Evolutionary conservation across 2,329 filamentous ascomycete genomes (phyloP).

Genomic region (Zymoseptoria crescenta): DNA sequence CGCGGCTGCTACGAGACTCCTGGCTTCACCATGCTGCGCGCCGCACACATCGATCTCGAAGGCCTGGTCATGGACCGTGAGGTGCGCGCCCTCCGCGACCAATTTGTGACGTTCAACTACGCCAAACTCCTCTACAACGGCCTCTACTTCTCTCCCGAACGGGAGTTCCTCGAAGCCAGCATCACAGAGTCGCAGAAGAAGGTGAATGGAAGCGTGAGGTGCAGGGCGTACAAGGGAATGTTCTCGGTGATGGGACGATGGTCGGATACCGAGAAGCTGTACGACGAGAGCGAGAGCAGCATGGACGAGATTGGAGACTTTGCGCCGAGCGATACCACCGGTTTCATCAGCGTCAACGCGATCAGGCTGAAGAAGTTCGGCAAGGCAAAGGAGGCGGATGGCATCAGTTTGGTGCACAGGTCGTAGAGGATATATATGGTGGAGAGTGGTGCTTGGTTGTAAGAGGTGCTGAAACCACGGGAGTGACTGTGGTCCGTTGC

Average conservation of each 20-base stretch:
- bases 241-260: slow-evolving; percentile 53
- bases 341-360: slow-evolving; percentile 63
- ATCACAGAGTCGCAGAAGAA: slow-evolving; percentile 53
- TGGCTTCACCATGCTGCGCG: slow-evolving; percentile 48
- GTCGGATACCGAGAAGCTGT: slow-evolving; percentile 61
- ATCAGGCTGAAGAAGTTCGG: slow-evolving; percentile 46
- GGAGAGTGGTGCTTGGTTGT: too few relatives aligned
- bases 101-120: slow-evolving; percentile 60
- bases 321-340: slow-evolving; percentile 56
- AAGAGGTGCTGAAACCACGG: too few relatives aligned
- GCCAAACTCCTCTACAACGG: slow-evolving; percentile 55
- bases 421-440: background rate
- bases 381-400: slow-evolving; percentile 31
- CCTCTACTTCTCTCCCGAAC: slow-evolving; percentile 62
- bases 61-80: slow-evolving; percentile 62
- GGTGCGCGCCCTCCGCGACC: slow-evolving; percentile 61
- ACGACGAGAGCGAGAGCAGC: slow-evolving; percentile 55
- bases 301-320: slow-evolving; percentile 68
- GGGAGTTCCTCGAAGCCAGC: slow-evolving; percentile 61
- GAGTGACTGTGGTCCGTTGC: too few relatives aligned
- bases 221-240: slow-evolving; percentile 60
- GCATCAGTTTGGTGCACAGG: slow-evolving; percentile 26
- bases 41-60: slow-evolving; percentile 55
- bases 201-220: slow-evolving; percentile 55
- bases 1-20: slow-evolving; percentile 73